A percentile compares a stretch with the other conserved stretches of the same genome.
Conservation (phyloP, 208 protist species). For the Wallacemonas sp. region DNA sequence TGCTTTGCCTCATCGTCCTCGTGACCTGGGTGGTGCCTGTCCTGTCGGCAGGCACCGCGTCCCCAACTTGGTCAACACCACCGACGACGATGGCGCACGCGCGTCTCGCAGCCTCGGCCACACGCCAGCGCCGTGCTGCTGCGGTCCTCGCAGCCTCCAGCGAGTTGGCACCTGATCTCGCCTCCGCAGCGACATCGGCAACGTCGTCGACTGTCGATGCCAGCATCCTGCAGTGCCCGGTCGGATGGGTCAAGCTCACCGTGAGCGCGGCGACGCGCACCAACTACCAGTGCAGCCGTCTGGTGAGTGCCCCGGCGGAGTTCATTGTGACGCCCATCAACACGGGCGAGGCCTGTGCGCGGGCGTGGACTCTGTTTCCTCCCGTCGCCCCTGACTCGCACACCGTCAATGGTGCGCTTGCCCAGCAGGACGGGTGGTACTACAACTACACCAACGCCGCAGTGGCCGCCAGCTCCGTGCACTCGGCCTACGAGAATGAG, state of each 20-base stretch:
- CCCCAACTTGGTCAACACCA: constrained; percentile 11
- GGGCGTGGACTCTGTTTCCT: constrained; percentile 23
- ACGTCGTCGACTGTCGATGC: background rate
- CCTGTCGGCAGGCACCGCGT: background rate
- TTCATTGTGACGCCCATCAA: constrained; percentile 21
- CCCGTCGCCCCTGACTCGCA: constrained; percentile 5
- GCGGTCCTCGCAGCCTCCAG: background rate
- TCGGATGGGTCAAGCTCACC: constrained; percentile 22
- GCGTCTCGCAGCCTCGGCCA: background rate
- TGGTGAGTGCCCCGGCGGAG: background rate
- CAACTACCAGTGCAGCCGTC: constrained; percentile 14
- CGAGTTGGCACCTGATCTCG: background rate
- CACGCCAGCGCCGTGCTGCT: constrained; percentile 16
- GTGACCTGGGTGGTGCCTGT: background rate
- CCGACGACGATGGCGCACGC: background rate
- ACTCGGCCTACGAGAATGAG: constrained; percentile 31
- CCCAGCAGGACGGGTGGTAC: constrained; percentile 12
- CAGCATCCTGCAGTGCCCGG: constrained; percentile 5
- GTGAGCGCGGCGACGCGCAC: background rate
- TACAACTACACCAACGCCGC: constrained; percentile 22
- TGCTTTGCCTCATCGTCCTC: constrained; percentile 1
- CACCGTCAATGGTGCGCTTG: background rate
- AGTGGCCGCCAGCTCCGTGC: constrained; percentile 24
- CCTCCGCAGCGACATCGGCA: background rate
- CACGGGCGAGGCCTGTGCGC: constrained; percentile 17